A percentile compares a stretch with the other conserved stretches of the same genome.
These are phyloP conservation scores for Senna tora DNA, from an alignment of 306 rosid genomes.

Conservation along the genomic window DNA sequence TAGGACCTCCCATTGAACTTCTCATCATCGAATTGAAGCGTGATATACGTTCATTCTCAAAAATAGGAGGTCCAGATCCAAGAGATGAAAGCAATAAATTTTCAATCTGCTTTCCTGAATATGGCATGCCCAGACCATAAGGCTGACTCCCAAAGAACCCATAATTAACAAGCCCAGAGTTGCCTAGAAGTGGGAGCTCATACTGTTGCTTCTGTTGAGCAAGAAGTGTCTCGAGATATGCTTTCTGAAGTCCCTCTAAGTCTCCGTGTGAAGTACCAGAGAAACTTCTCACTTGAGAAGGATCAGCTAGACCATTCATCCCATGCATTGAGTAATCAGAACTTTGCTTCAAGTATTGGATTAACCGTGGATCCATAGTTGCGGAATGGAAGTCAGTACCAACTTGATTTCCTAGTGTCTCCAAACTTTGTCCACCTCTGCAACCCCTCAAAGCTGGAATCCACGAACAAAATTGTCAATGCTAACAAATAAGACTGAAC, in stretches of 20 bases:
- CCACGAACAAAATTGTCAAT: slow-evolving; percentile 31
- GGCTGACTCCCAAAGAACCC: slow-evolving; percentile 59
- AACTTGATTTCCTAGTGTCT: slow-evolving; percentile 50
- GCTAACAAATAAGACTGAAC: slow-evolving; percentile 18
- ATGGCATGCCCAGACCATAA: slow-evolving; percentile 65
- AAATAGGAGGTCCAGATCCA: slow-evolving; percentile 60
- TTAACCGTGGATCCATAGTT: slow-evolving; percentile 50
- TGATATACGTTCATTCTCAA: slow-evolving; percentile 63
- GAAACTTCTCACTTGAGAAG: slow-evolving; percentile 56
- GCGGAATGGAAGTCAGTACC: slow-evolving; percentile 53
- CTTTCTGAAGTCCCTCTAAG: slow-evolving; percentile 67
- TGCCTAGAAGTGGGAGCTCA: slow-evolving; percentile 66
- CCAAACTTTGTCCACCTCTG: slow-evolving; percentile 52
- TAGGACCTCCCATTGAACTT: slow-evolving; percentile 66
- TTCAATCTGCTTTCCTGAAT: slow-evolving; percentile 58
- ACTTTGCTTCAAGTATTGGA: slow-evolving; percentile 59
- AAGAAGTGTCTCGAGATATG: slow-evolving; percentile 73
- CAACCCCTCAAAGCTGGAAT: slow-evolving; percentile 49
- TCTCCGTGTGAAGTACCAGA: slow-evolving; percentile 60
- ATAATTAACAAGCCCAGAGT: slow-evolving; percentile 59
- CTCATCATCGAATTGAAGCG: slow-evolving; percentile 63
- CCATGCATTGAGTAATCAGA: slow-evolving; percentile 56
- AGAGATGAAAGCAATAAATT: slow-evolving; percentile 57
- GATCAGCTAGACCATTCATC: slow-evolving; percentile 47
- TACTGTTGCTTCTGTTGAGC: slow-evolving; percentile 73